These are phyloP conservation scores for Saccharomycopsis synnaedendra DNA, from an alignment of 805 yeast species.

Conservation along the genomic window DNA sequence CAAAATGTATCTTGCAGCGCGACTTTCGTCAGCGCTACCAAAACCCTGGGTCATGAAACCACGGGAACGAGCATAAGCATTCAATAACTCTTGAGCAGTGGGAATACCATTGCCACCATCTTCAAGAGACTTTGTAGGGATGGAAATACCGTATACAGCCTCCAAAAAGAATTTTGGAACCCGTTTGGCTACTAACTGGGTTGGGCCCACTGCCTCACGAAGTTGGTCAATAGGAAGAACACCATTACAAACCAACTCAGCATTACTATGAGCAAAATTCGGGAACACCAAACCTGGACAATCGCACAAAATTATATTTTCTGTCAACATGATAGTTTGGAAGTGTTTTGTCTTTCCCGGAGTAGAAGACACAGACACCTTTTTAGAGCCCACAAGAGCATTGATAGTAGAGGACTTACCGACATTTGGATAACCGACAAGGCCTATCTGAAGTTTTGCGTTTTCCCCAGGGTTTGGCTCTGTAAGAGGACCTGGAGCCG, in stretches of 20 bases:
- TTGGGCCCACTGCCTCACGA: conserved; percentile 85
- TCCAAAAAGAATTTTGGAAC: conserved; percentile 84
- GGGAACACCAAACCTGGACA: conserved; percentile 99
- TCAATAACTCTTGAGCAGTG: conserved; percentile 78
- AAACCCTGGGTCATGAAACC: conserved; percentile 97
- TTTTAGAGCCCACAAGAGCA: conserved; percentile 91
- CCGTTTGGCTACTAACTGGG: conserved; percentile 73
- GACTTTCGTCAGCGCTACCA: conserved; percentile 91
- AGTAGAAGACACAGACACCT: conserved; percentile 95
- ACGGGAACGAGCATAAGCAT: conserved; percentile 91
- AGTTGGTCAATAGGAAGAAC: conserved; percentile 97
- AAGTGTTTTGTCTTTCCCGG: conserved; percentile 99
- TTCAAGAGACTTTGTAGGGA: conserved; percentile 58
- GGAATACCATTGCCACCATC: conserved; percentile 91
- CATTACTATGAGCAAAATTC: conserved; percentile 91
- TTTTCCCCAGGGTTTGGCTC: conserved; percentile 47
- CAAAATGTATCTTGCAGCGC: conserved; percentile 85
- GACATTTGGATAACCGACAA: conserved; percentile 95
- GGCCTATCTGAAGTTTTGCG: conserved; percentile 72
- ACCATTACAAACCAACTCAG: conserved; percentile 95
- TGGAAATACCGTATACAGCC: conserved; percentile 87
- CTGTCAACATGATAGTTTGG: conserved; percentile 84
- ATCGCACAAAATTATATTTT: conserved; percentile 81
- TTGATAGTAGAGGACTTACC: conserved; percentile 98
- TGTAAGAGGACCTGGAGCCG: conserved; percentile 61